phyloP scores from a whole-genome alignment of 1,284 basidiomycete species.

The Peniophora sp. region DNA sequence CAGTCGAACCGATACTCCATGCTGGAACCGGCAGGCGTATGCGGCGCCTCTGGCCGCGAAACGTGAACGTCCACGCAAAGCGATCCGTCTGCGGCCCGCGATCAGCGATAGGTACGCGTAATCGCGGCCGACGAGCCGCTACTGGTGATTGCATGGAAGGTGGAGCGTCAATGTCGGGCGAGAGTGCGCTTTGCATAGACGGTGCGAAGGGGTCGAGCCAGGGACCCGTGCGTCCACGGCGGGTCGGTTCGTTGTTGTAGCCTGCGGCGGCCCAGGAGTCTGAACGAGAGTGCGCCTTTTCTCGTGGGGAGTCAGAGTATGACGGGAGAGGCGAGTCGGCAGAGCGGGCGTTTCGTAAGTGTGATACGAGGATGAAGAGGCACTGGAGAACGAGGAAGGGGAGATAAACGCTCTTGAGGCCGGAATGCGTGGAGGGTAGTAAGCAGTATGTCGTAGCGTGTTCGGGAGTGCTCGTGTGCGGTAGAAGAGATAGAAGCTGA shows the following conservation, averaged over 20 bases:
- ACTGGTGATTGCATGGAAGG: not conserved
- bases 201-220: not conserved
- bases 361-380: constrained; percentile 21
- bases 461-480: constrained; percentile 25
- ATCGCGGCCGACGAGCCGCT: not conserved
- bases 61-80: constrained; percentile 9
- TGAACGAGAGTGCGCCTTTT: constrained; percentile 9
- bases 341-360: constrained; percentile 4
- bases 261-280: constrained; percentile 4
- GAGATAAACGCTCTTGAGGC: constrained; percentile 54
- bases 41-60: constrained; percentile 10
- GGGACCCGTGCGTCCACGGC: not conserved
- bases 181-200: not conserved
- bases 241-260: not conserved
- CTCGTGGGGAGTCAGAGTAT: constrained; percentile 11
- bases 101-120: not conserved
- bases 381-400: constrained; percentile 38
- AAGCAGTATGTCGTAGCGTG: constrained; percentile 51
- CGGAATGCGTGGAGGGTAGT: constrained; percentile 59
- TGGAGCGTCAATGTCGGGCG: not conserved
- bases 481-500: constrained; percentile 71
- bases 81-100: not conserved
- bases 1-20: constrained; percentile 2
- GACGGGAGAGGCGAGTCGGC: constrained; percentile 8
- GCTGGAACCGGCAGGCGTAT: constrained; percentile 6